Evolutionary conservation across 371 early-diverging fungal genomes (phyloP).

Genomic region (Mortierella sp.): DNA sequence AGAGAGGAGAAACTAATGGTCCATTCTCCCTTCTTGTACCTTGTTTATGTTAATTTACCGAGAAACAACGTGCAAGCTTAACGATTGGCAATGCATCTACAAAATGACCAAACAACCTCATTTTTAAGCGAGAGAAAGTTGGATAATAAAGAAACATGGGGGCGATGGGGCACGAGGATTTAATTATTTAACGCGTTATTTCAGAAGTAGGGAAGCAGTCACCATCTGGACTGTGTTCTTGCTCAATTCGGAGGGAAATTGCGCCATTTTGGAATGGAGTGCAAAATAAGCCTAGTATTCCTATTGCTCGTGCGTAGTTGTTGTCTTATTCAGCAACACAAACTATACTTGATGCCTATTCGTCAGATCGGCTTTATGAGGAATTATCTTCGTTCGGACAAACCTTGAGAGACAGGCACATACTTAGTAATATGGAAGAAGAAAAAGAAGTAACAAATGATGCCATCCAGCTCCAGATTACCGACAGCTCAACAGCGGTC

Average conservation of each 20-base stretch:
- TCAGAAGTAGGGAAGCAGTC: neutral
- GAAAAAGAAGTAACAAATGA: constrained; percentile 34
- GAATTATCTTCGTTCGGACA: neutral
- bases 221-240: constrained; percentile 6
- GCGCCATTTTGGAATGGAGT: constrained; percentile 3
- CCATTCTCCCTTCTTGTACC: constrained; percentile 9
- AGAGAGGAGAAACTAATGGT: constrained; percentile 31
- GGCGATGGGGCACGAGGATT: neutral
- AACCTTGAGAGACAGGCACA: constrained; percentile 1
- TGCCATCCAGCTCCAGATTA: constrained; percentile 35
- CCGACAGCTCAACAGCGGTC: neutral
- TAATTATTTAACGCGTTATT: neutral
- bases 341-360: constrained; percentile 4
- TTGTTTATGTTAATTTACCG: constrained; percentile 23
- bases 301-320: neutral
- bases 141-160: neutral
- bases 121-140: neutral
- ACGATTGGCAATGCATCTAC: no score
- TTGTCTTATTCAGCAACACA: constrained; percentile 20
- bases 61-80: neutral
- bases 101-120: no score
- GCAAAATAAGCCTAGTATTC: no score
- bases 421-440: neutral
- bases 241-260: constrained; percentile 4
- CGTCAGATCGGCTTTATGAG: neutral